Evolutionary conservation across 176 grass and related monocot genomes (phyloP).

Genomic region (Pontederia crassipes): DNA sequence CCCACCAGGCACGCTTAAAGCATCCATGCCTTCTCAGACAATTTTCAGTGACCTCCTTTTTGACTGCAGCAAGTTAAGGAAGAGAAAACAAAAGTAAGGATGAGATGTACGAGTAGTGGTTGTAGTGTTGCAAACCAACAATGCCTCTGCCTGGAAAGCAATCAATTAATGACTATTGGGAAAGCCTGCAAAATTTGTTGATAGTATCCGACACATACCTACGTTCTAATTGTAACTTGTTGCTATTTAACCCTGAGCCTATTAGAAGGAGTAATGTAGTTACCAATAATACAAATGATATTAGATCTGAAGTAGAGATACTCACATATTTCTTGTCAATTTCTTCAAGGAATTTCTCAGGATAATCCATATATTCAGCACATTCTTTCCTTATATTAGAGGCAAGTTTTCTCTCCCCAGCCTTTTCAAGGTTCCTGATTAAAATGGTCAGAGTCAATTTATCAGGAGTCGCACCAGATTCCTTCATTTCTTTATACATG

Average conservation of each 20-base stretch:
- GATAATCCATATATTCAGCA: constrained; percentile 14
- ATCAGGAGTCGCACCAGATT: constrained; percentile 9
- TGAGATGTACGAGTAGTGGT: neutral
- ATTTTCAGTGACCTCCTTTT: constrained; percentile 19
- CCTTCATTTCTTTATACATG: constrained; percentile 22
- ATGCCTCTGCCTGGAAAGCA: neutral
- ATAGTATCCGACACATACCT: no score
- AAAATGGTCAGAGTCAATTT: constrained; percentile 28
- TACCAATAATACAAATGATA: neutral
- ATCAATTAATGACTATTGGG: no score
- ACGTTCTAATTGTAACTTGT: no score
- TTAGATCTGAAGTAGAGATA: neutral
- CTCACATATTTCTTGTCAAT: constrained; percentile 24
- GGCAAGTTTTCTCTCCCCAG: constrained; percentile 8
- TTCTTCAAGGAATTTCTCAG: constrained; percentile 25
- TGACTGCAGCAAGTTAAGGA: constrained; percentile 1
- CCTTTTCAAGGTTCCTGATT: constrained; percentile 23
- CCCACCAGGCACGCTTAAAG: no score
- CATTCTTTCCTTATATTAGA: constrained; percentile 20
- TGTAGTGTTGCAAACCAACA: neutral
- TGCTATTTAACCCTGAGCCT: no score
- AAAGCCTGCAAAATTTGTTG: no score
- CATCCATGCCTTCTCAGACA: neutral
- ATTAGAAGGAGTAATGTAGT: no score
- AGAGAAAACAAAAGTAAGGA: neutral